These are phyloP conservation scores for Lophiotrema nucula DNA, from an alignment of 495 filamentous ascomycete genomes.

Conservation along the genomic window DNA sequence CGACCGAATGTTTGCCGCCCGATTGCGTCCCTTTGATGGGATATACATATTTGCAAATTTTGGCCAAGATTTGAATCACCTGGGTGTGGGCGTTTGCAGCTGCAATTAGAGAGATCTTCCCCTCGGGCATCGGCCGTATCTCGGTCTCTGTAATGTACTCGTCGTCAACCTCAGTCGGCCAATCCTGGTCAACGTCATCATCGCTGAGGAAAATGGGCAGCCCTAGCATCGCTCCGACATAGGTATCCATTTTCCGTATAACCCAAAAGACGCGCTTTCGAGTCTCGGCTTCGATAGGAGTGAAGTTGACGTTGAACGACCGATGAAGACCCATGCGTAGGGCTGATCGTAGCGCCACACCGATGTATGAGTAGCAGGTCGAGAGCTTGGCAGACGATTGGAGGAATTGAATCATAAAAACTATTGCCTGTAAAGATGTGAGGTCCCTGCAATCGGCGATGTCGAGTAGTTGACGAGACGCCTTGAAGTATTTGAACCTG, in stretches of 20 bases:
- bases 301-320: constrained; percentile 68
- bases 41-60: constrained; percentile 87
- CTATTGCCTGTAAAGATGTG: constrained; percentile 75
- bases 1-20: constrained; percentile 46
- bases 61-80: constrained; percentile 73
- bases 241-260: constrained; percentile 89
- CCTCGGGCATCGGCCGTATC: constrained; percentile 73
- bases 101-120: constrained; percentile 69
- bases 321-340: constrained; percentile 87
- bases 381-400: constrained; percentile 88
- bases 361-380: constrained; percentile 90
- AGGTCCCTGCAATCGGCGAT: constrained; percentile 91
- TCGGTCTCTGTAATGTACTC: constrained; percentile 79
- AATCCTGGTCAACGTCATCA: constrained; percentile 89
- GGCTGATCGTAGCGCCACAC: constrained; percentile 82
- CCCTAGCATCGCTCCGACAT: constrained; percentile 84
- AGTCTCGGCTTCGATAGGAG: constrained; percentile 79
- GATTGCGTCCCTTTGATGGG: constrained; percentile 64
- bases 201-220: constrained; percentile 80
- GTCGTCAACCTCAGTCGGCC: constrained; percentile 82
- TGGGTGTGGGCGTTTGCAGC: constrained; percentile 83
- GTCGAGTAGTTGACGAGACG: constrained; percentile 77
- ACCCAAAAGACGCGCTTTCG: constrained; percentile 88
- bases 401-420: constrained; percentile 91
- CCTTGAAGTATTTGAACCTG: constrained; percentile 82